Base-by-base conservation (phyloP, 768 basidiomycete species). In the Naganishia onofrii region DNA sequence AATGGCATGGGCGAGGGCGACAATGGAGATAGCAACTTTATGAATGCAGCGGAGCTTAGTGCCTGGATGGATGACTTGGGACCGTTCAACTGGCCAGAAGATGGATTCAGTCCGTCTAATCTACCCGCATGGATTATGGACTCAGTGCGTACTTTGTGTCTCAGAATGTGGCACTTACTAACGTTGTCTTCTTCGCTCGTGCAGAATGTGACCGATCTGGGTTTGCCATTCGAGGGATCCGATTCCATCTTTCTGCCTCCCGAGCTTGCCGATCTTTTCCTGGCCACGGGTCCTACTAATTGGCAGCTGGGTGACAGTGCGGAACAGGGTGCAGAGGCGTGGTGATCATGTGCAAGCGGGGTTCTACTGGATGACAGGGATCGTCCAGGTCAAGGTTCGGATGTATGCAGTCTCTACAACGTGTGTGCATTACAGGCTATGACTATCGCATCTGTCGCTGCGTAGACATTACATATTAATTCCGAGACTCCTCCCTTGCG, bases 41-140 rank as follows among this genome's bases (percentile, higher is more conserved):
- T 63, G 60, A 63, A 63, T 63, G 60, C 60, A 26, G 60, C 60
- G 15, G 38, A 63, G 26, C 60, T 63, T 7, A 63, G 60, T 17
- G 71, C 68, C 79, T 90, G 90, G 29, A 87, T 90, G 85, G 90
- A 92, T 76, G 93, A 93, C 75, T 85, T 93, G 29, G 91, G 90
- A 0, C 88, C 91, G 73, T 84, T 85, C 31, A 90, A 88, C 87
- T 88, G 89, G 57, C 69, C 82, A 66, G 79, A 80, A 54, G 76
- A 80, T 70, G 76, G 87, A 63, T 88, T 94, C 79, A 91, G 87
- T 77, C 89, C 91, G 12, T 86, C 87, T 51, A 86, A 88, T 55
- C 89, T 96, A 67, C 93, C 93, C n/a, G 76, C 88, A 3, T 96
- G 93, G 93, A 82, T 96, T 69, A 92, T 91, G 78, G 93, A 95